phyloP scores from a whole-genome alignment of 2,329 filamentous ascomycete species.

The Neospermospora avenae region DNA sequence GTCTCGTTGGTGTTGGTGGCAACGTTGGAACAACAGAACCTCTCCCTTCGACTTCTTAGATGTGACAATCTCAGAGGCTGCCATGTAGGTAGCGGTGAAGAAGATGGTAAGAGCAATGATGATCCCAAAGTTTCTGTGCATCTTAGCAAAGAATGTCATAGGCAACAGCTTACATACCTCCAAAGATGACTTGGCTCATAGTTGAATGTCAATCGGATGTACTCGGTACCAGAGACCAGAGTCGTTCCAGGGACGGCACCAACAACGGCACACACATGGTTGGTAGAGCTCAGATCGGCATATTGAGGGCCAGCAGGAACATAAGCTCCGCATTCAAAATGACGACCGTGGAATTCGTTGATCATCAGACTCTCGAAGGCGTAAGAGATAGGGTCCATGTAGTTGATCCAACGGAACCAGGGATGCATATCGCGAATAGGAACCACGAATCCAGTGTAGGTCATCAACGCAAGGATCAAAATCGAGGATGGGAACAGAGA shows the following conservation, averaged over 20 bases:
- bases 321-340: constrained; percentile 20
- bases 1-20: constrained; percentile 48
- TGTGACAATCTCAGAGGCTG: constrained; percentile 56
- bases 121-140: constrained; percentile 58
- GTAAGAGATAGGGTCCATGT: constrained; percentile 58
- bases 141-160: neutral
- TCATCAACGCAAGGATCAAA: constrained; percentile 35
- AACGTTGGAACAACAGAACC: constrained; percentile 69
- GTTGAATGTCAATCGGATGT: constrained; percentile 50
- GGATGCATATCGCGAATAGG: constrained; percentile 60
- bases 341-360: constrained; percentile 59
- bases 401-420: constrained; percentile 82
- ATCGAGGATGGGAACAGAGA: constrained; percentile 58
- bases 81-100: constrained; percentile 59
- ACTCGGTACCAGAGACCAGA: constrained; percentile 54
- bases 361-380: constrained; percentile 77
- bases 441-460: constrained; percentile 40
- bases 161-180: constrained; percentile 39
- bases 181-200: constrained; percentile 61
- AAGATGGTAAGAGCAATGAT: constrained; percentile 61
- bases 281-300: neutral
- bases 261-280: constrained; percentile 51
- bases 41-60: constrained; percentile 68
- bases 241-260: constrained; percentile 52
- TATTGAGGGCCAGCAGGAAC: constrained; percentile 22